Base-by-base conservation (phyloP, 495 filamentous ascomycete species). In the Daldinia bambusicola region DNA sequence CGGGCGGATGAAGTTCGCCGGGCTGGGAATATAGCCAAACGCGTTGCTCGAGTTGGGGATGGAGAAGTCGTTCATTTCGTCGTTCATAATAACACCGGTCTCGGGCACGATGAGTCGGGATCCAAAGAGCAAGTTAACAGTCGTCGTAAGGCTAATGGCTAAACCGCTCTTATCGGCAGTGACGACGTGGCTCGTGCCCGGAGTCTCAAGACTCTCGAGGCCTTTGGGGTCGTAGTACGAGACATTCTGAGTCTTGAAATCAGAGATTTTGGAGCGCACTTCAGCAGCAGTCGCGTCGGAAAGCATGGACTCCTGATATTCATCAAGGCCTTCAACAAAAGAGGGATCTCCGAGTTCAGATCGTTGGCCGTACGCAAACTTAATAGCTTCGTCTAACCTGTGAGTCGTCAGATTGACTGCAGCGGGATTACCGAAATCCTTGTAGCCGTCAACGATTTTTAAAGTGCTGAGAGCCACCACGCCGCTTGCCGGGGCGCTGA, bases 51-150 rank as follows among this genome's bases (percentile, higher is more conserved):
- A 81, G 14, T 86, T 86, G 2, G 93, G 93, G 58, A 94, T 91
- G n/a, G 87, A 90, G 82, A 95, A 94, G 86, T 91, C 92, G 75
- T 97, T 92, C 94, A 97, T 97, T 76, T 97, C 92, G 75, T 97
- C 89, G 77, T 98, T 98, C 89, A 95, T 91, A 68, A 95, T 92
- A 18, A 96, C 85, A 6, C 84, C 84, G 0, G 92, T 94, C 71
- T 94, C 90, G 0, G 92, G 92, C 0, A 94, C 88, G 69, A 94
- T 86, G 10, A 96, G 61, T 26, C 85, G 82, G 43, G 85, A 89
- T 7, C 93, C 93, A 63, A 95, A 96, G 0, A 91, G 80, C 14
- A 93, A 79, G 77, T 96, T 96, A 57, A 96, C 83, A 0, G 93
- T 95, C 2, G 88, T 89, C 12, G 91, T 93, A 1, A 89, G 80